Evolutionary conservation across 352 stramenopile genomes (phyloP), one percentile per base, ranked within the genome.

Genomic region (Globisporangium acanthophoron): DNA sequence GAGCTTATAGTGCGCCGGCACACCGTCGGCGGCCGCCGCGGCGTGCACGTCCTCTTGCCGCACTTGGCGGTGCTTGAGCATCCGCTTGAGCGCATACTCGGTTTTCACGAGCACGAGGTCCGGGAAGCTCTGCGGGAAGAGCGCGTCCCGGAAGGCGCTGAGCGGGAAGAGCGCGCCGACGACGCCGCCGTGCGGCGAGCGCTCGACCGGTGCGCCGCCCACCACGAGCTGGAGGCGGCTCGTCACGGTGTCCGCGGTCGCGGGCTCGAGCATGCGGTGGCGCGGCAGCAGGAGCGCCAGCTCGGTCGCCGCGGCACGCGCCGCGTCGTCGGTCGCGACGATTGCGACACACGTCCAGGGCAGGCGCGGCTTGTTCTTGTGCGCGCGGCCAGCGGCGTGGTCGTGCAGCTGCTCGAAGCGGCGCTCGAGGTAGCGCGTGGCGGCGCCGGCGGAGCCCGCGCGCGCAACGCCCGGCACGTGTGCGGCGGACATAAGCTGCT

Each of bases 61-160:
- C 29, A 80, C 74, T 18, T 86, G 73, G 18, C 80, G 74, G 51
- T 76, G 80, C 6, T 74, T 67, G 2, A 86, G 52, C 62, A 90
- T 64, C 51, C 79, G 71, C 43, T 73, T 62, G 24, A 90, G 55
- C 29, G 77, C 76, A 61, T 80, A 87, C 55, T 87, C 73, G 3
- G 76, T 80, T 58, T 88, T 79, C 45, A 86, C 80, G 15, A 90
- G 61, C 48, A 90, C 61, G 27, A 90, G 57, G 52, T 90, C 80
- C 3, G 78, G 80, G 9, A 64, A 70, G 29, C 11, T 21, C 11
- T 35, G 49, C 8, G 67, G 61, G 64, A 90, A 85, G 18, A 78
- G 53, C 20, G 64, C 62, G 20, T 27, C 15, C 3, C 31, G 48
- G 27, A 39, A 43, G 3, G 13, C 31, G 31, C 48, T 15, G 20